These are phyloP conservation scores for Ulmus americana DNA, from an alignment of 331 rosid genomes.

Conservation along the genomic window DNA sequence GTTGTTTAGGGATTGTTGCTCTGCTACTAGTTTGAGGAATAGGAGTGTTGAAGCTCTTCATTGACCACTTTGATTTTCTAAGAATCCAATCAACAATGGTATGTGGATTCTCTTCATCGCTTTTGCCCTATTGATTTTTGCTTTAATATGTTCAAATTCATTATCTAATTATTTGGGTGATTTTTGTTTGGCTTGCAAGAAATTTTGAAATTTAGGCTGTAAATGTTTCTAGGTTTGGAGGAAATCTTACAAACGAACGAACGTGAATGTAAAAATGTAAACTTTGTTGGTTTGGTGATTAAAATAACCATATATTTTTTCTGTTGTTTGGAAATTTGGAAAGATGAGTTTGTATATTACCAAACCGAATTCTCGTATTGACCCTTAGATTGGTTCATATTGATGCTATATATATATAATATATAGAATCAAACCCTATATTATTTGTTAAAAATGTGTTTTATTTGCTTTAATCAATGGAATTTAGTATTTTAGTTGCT, in stretches of 20 bases:
- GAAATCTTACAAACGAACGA: neutral
- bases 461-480: too few species aligned
- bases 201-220: neutral
- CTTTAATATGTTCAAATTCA: neutral
- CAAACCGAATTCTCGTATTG: too few species aligned
- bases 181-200: neutral
- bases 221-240: neutral
- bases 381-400: too few species aligned
- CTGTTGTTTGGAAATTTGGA: neutral
- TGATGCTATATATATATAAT: too few species aligned
- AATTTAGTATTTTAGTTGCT: too few species aligned
- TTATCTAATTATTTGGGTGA: neutral
- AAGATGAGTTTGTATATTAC: too few species aligned
- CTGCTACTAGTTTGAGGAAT: neutral
- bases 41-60: slow-evolving; percentile 3
- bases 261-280: neutral
- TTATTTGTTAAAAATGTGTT: too few species aligned
- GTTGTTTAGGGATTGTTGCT: slow-evolving; percentile 89
- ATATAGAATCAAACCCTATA: too few species aligned
- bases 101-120: neutral
- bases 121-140: neutral
- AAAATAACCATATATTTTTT: neutral
- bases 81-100: neutral
- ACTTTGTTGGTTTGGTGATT: too few species aligned
- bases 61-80: neutral